Base-by-base conservation (phyloP, 2,329 filamentous ascomycete genomes). In the Penicillium sclerotiorum region DNA sequence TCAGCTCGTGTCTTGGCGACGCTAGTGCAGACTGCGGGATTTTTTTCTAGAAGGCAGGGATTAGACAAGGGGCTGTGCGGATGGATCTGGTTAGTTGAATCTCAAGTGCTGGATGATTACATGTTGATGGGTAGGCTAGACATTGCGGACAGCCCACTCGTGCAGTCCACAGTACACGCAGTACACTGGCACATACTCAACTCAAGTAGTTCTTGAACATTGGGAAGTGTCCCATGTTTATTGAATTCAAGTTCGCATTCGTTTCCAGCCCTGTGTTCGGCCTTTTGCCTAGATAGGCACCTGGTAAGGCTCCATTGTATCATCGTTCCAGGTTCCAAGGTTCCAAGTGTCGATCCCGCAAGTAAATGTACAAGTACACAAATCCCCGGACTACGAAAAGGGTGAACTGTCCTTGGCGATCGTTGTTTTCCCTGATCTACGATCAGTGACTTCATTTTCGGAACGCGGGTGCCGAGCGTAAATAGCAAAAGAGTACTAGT, bases 1-100 rank as follows among this genome's bases (percentile, higher is more conserved):
- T 38, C 35, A 30, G 22, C 36, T 36, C 8, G 6, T 5, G 9
- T 32, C 47, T 53, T 53, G 44, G 49, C 52, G 33, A 20, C 40
- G 40, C 40, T 42, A 42, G 25, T 1, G n/a, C n/a, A 28, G 25
- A 28, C 25, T 59, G 57, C 57, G 57, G 57, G 50, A 59, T 59
- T 59, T 59, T 47, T 40, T 37, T 46, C 49, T 47, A 52, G 51
- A 58, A 57, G 32, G 15, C 44, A 15, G 36, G 49, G 52, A 43
- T 54, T 30, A 49, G 43, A 39, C 44, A 56, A 46, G 53, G 47
- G 53, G 50, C 53, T 55, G 53, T 55, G 53, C 38, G 21, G 30
- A 28, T 30, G 33, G 3, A 18, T 33, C 12, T 28, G 25, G 11
- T 32, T 32, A 13, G 5, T 32, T 32, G 12, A 12, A 28, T 12